Evolutionary conservation across 345 rosid genomes (phyloP).

Genomic region (Viola odorata): DNA sequence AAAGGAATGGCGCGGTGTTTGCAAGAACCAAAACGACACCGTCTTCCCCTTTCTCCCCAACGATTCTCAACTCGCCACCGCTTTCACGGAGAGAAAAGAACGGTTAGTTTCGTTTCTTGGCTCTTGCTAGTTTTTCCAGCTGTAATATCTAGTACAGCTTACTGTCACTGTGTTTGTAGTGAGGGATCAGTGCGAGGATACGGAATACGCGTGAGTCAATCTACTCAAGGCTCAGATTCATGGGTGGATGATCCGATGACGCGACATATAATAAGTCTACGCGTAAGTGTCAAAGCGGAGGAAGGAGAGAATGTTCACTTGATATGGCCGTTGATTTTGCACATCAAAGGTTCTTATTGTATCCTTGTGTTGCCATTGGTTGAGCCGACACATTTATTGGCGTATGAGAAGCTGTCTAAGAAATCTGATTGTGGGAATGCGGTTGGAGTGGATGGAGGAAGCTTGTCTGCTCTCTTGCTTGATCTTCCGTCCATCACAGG

Average conservation of each 20-base stretch:
- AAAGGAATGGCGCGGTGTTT: constrained; percentile 65
- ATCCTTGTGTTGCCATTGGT: constrained; percentile 72
- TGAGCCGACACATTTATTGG: constrained; percentile 59
- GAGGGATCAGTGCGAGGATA: constrained; percentile 78
- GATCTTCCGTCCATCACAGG: constrained; percentile 94
- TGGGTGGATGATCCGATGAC: constrained; percentile 95
- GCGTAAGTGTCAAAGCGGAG: constrained; percentile 30
- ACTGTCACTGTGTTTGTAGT: constrained; percentile 30
- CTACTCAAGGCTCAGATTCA: constrained; percentile 72
- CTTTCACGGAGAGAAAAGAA: constrained; percentile 52
- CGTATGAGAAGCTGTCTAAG: constrained; percentile 42
- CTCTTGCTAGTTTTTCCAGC: background rate
- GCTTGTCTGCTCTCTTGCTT: constrained; percentile 74
- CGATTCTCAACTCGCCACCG: constrained; percentile 59
- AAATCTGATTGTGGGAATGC: constrained; percentile 82
- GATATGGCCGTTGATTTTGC: constrained; percentile 79
- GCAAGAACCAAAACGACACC: constrained; percentile 40
- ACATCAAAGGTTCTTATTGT: constrained; percentile 50
- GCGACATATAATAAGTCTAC: constrained; percentile 67
- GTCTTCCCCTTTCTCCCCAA: constrained; percentile 44
- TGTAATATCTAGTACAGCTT: background rate
- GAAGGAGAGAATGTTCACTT: constrained; percentile 41
- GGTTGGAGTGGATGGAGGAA: constrained; percentile 46
- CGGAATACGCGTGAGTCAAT: constrained; percentile 66
- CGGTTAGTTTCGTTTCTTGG: constrained; percentile 32